Evolutionary conservation across 1,139 yeast species (phyloP), one percentile per base, ranked within the genome.

Genomic region (Kodamaea alishanica): DNA sequence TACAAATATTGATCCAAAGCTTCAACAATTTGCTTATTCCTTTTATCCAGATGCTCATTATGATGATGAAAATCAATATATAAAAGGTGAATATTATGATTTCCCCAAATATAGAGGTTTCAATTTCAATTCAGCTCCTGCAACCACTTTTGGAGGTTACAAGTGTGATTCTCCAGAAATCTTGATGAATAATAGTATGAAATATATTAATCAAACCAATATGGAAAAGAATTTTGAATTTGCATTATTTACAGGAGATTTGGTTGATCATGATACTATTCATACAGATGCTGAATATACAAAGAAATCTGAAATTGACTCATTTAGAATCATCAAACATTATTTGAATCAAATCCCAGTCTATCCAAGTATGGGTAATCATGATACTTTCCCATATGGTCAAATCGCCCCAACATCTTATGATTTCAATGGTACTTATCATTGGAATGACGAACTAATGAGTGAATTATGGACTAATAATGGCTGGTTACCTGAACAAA

Each of bases 341-440:
- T 73, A 66, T 54, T 69, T 83, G 46, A 65, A 70, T 8, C 65
- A 74, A 39, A 58, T 78, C 11, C 83, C 87, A 2, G 76, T 83
- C n/a, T 81, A 65, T 52, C 73, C 87, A 8, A 78, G 77, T 26
- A 63, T 83, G 49, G 89, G 90, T 11, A 82, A 82, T 57, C 89
- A 83, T 56, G 89, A 83, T 52, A 76, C 83, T 12, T 82, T 75
- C 67, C 89, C 89, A 10, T 81, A 79, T 52, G 84, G 82, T 11
- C 87, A 81, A 56, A 56, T 80, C 41, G 82, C 88, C 1, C 85
- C 82, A 33, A 45, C 52, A 24, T 43, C 56, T 27, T 60, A 52
- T 40, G 59, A 58, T 35, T 62, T 70, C 41, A 64, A 67, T 36
- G 71, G 73, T 46, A 60, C 75, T 41, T 79, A 78, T 52, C 66